phyloP scores from a whole-genome alignment of 108 stramenopile genomes.

The Cyclotella cryptica region DNA sequence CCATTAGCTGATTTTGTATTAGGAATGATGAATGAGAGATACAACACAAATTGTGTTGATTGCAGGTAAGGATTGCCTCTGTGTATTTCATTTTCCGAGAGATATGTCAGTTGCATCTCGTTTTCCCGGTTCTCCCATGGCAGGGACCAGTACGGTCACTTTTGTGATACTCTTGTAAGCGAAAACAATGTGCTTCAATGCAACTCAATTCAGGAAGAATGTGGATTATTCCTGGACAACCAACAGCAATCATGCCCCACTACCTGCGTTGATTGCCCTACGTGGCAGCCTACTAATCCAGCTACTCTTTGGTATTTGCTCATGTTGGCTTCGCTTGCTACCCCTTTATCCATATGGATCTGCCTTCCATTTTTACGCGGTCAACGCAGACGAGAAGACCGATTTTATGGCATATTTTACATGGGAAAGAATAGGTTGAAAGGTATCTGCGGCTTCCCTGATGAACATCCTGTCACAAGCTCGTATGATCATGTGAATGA shows the following conservation, averaged over 20 bases:
- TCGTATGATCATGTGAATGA: background rate
- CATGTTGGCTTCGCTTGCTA: conserved; percentile 20
- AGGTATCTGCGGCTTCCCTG: conserved; percentile 18
- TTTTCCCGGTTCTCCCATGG: background rate
- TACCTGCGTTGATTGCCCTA: conserved; percentile 41
- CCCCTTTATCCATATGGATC: conserved; percentile 31
- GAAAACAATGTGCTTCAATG: conserved; percentile 27
- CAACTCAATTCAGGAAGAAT: conserved; percentile 21
- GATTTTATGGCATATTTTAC: conserved; percentile 22
- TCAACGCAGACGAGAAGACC: conserved; percentile 8
- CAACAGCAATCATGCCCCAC: conserved; percentile 29
- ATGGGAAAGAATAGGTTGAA: conserved; percentile 11
- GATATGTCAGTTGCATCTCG: background rate
- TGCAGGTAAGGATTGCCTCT: conserved; percentile 11
- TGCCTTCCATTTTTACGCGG: conserved; percentile 44
- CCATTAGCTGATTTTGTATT: conserved; percentile 30
- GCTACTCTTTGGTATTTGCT: conserved; percentile 42
- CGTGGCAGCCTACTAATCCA: conserved; percentile 41
- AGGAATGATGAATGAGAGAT: conserved; percentile 35
- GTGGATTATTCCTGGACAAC: conserved; percentile 15
- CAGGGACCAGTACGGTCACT: conserved; percentile 41
- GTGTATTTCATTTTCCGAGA: background rate
- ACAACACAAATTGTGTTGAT: conserved; percentile 36
- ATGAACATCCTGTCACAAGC: background rate
- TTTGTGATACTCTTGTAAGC: conserved; percentile 27